Evolutionary conservation across 257 asterid species (phyloP).

Genomic region (Paraleonurus japonicus): DNA sequence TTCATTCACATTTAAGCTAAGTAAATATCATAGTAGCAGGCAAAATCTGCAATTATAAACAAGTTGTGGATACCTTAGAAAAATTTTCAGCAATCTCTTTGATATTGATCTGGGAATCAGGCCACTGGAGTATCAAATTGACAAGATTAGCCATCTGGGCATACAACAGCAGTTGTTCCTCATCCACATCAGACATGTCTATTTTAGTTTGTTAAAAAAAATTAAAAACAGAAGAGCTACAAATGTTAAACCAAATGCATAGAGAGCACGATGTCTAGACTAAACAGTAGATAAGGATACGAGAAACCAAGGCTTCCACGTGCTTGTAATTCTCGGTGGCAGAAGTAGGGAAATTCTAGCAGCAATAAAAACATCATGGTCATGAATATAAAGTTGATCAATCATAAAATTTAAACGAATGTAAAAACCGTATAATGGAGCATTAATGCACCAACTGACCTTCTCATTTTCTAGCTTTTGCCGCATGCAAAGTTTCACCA

Average conservation of each 20-base stretch:
- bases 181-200: conserved; percentile 74
- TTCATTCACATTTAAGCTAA: neutral
- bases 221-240: conserved; percentile 38
- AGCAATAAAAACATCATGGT: conserved; percentile 26
- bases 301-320: conserved; percentile 83
- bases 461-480: conserved; percentile 65
- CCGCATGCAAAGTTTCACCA: conserved; percentile 69
- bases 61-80: conserved; percentile 61
- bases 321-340: conserved; percentile 62
- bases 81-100: conserved; percentile 76
- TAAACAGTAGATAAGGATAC: conserved; percentile 59
- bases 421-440: neutral
- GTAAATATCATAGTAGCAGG: neutral
- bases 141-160: conserved; percentile 99
- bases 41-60: conserved; percentile 4
- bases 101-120: conserved; percentile 63
- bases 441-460: conserved; percentile 37
- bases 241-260: neutral
- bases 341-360: conserved; percentile 57
- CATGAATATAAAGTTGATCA: conserved; percentile 1
- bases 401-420: neutral
- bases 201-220: conserved; percentile 46
- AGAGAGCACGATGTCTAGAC: conserved; percentile 6
- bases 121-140: conserved; percentile 69
- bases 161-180: conserved; percentile 74